These are phyloP conservation scores for Nitzschia sp. DNA, from an alignment of 108 stramenopile species.

Conservation along the genomic window DNA sequence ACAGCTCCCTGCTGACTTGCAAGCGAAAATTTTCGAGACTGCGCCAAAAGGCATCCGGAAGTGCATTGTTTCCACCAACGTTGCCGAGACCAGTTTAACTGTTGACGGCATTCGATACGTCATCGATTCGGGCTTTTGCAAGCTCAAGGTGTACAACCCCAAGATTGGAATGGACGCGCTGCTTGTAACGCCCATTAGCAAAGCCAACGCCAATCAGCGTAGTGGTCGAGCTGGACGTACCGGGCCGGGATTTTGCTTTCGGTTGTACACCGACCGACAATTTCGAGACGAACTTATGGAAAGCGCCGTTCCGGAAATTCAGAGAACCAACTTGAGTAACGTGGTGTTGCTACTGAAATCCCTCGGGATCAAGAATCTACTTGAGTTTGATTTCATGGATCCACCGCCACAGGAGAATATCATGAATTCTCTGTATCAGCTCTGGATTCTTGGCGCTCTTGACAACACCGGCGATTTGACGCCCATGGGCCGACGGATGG, in stretches of 20 bases:
- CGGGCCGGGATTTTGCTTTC: slow-evolving; percentile 95
- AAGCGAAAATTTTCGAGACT: slow-evolving; percentile 97
- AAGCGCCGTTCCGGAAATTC: slow-evolving; percentile 96
- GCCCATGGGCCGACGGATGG: slow-evolving; percentile 91
- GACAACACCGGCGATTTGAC: slow-evolving; percentile 96
- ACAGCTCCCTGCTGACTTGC: slow-evolving; percentile 97
- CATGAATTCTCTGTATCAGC: slow-evolving; percentile 95
- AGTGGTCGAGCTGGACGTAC: slow-evolving; percentile 97
- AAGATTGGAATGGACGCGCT: slow-evolving; percentile 99
- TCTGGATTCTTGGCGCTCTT: slow-evolving; percentile 98
- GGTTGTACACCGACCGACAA: slow-evolving; percentile 97
- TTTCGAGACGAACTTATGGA: slow-evolving; percentile 95
- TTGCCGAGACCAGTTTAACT: slow-evolving; percentile 98
- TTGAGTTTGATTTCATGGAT: slow-evolving; percentile 98
- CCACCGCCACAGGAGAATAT: slow-evolving; percentile 98
- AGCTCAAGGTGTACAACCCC: slow-evolving; percentile 99
- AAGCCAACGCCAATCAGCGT: slow-evolving; percentile 98
- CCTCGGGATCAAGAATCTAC: slow-evolving; percentile 90
- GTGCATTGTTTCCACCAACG: slow-evolving; percentile 98
- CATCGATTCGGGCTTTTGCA: slow-evolving; percentile 96
- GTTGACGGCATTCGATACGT: slow-evolving; percentile 96
- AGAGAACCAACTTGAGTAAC: slow-evolving; percentile 97
- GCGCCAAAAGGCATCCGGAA: slow-evolving; percentile 93
- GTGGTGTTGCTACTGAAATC: slow-evolving; percentile 98
- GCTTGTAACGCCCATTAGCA: slow-evolving; percentile 93